Evolutionary conservation across 352 stramenopile genomes (phyloP), one percentile per base, ranked within the genome.

Genomic region (Phytopythium ostracodes): DNA sequence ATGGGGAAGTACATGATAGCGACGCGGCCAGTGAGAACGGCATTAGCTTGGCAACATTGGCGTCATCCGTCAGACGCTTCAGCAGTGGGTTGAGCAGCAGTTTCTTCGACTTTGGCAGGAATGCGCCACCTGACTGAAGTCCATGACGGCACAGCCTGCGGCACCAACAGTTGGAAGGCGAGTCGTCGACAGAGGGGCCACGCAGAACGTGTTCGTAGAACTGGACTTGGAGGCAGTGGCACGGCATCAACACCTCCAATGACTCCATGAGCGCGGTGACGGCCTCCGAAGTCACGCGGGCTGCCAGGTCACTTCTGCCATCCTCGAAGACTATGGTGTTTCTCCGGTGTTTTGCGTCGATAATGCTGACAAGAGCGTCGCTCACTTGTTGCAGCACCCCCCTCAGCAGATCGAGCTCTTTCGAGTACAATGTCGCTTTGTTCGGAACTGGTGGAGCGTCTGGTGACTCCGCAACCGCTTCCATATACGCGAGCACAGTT

Each of bases 211-310:
- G 63, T 50, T 88, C 68, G 29, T 92, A 77, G 8, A 98, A 72
- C 35, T 79, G 65, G 3, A 75, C 60, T 55, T 92, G 80, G 42
- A 86, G 71, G 56, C 75, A 92, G 52, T 76, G 71, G 22, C 80
- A 94, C 12, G 91, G 79, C 47, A 96, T 96, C 54, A 98, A 97
- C 1, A 98, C 40, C 29, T 98, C 89, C 22, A 96, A 79, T 0
- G 84, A 88, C 9, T 91, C 63, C 72, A 96, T 88, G 2, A 97
- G 69, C 0, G 77, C 77, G 2, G 68, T 62, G 6, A 84, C 76
- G 0, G 84, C 84, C 49, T 91, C 79, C 10, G 61, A 60, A 4
- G 65, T 17, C 17, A 56, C 59, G 10, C 18, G 40, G 20, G 47
- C 33, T 7, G 54, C 56, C 6, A 36, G 58, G 12, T 68, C 65